Evolutionary conservation across 192 early-diverging fungal genomes (phyloP), one percentile per base, ranked within the genome.

Genomic region (Coemansia sp.): DNA sequence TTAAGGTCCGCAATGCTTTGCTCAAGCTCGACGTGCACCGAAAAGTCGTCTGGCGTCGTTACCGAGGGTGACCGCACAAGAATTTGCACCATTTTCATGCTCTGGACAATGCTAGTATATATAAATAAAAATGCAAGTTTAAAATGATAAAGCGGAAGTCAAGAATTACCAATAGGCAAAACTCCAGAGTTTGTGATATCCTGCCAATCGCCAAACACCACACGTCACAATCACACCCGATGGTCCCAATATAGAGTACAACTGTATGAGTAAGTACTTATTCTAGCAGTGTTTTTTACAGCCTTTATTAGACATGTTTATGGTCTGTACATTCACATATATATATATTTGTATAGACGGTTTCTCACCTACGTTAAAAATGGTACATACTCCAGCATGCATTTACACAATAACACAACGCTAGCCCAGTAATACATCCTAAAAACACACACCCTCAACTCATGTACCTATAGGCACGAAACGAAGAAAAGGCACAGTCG

Each of bases 401-500:
- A 20, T 10, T 20, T 22, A 1, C 19, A 2, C 46, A 19, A 50
- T 6, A 50, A 24, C 19, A 20, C 19, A 22, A 10, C 19, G 9
- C 46, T 20, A 50, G n/a, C 19, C 3, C 19, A 31, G 27, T 12
- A 15, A 56, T 31, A 2, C 10, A 1, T 19, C 4, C 60, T 61
- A 61, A 62, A 27, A 27, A 27, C 20, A 27, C 61, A 40, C 34
- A 9, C 51, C 36, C 20, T 19, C 41, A 31, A 13, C 55, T 17
- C 56, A 9, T 61, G 9, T 34, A 17, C 22, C 13, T 65, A n/a
- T 72, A 72, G 96, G 96, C 96, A 34, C 91, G 95, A 75, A 98
- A 98, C 79, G 91, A 98, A 82, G 96, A 98, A 74, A 98, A 98
- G 79, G 96, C 96, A 22, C 95, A 98, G 89, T 94, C 96, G 36